Percentiles rank a stretch among this genome's conserved stretches.
Conservation (phyloP, 129 eudicot genomes). For the Tanacetum coccineum region DNA sequence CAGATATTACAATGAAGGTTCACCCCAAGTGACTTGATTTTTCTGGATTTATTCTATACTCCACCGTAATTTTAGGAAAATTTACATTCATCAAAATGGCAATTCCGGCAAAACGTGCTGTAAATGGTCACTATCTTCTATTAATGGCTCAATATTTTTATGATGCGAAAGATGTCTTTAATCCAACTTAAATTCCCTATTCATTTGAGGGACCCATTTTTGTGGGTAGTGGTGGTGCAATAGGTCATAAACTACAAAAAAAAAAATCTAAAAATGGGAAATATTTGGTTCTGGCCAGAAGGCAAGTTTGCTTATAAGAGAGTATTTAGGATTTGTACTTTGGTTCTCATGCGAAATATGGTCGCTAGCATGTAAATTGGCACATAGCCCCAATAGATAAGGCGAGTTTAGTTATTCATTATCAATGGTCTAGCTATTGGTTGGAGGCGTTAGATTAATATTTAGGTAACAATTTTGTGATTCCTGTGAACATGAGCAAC, state of each 20-base stretch:
- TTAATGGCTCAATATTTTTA: background rate
- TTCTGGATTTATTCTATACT: no score
- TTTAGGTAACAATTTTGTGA: background rate
- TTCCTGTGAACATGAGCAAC: background rate
- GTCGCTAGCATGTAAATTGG: background rate
- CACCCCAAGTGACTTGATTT: background rate
- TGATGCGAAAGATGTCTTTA: background rate
- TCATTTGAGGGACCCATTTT: conserved; percentile 3
- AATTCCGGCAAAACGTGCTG: background rate
- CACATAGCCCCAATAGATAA: background rate
- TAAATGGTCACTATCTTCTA: background rate
- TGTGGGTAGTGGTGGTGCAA: conserved; percentile 2
- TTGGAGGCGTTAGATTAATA: background rate
- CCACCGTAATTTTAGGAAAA: background rate
- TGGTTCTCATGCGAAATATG: background rate
- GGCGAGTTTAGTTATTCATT: background rate
- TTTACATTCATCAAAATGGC: background rate
- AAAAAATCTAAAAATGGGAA: background rate
- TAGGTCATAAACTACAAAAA: background rate
- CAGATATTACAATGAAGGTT: background rate
- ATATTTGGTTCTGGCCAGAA: background rate
- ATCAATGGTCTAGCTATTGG: no score
- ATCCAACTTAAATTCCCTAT: background rate
- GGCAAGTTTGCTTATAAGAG: conserved; percentile 2
- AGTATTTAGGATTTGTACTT: background rate